Evolutionary conservation across 1,139 yeast genomes (phyloP), one percentile per base, ranked within the genome.

Genomic region (Eremothecium gossypii): DNA sequence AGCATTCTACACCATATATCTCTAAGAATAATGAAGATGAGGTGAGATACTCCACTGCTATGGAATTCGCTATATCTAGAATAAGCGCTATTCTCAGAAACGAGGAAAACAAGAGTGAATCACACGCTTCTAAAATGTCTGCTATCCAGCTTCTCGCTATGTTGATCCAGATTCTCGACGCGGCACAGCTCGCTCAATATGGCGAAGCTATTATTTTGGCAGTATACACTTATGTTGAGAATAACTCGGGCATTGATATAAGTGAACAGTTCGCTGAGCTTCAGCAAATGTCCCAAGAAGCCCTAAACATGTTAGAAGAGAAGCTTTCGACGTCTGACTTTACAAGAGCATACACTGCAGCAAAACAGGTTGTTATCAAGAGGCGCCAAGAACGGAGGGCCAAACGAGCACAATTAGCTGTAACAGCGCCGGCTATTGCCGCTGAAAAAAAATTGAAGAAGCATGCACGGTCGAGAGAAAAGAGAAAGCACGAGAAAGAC

Each of bases 321-420:
- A 83, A 79, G 54, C 61, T 91, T 41, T 95, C 96, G 10, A 75
- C 81, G 6, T 73, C 91, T 0, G 79, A 71, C 17, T 91, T 81
- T 56, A 73, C 86, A n/a, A 64, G 68, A 27, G 65, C 76, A 2
- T 83, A 80, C 55, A 66, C 85, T 1, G 67, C 68, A 41, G 94
- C 86, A 11, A 77, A 78, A 55, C 77, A 71, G 49, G 57, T 58
- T 11, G 80, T 89, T 14, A 66, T 66, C 34, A 68, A 69, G 27
- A 73, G 86, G 60, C 76, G 97, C 55, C 73, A 73, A 47, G 93
- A 85, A 40, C 77, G 97, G 63, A 79, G 71, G 56, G 74, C 83
- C 1, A 81, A 79, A 57, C 72, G 89, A 45, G 83, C 95, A 0
- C 80, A 83, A 49, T 66, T 85, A 60, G 85, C 89, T 1, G 71